These are phyloP conservation scores for Trichomonascaceae sp. DNA, from an alignment of 1,139 yeast species.

Conservation along the genomic window DNA sequence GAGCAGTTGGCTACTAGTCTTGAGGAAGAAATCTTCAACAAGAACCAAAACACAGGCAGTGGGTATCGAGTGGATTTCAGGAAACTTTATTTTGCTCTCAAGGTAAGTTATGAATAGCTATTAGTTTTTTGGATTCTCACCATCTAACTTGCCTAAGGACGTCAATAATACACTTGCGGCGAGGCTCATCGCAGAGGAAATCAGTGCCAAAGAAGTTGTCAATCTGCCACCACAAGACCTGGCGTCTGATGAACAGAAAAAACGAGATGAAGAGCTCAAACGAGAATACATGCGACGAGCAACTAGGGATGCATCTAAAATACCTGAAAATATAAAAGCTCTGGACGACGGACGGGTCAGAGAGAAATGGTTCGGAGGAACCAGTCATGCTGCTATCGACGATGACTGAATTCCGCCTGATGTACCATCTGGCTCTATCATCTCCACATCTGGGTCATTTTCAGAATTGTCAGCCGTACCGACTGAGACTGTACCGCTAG, in stretches of 20 bases:
- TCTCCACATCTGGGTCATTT: conserved; percentile 3
- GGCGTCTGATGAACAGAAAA: conserved; percentile 18
- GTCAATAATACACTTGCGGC: conserved; percentile 16
- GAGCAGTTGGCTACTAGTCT: conserved; percentile 16
- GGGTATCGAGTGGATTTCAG: conserved; percentile 19
- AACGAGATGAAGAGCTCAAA: conserved; percentile 18
- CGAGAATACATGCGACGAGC: conserved; percentile 22
- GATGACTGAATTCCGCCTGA: background rate
- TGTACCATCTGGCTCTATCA: background rate
- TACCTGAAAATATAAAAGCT: conserved; percentile 28
- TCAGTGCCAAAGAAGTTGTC: conserved; percentile 18
- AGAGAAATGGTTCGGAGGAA: conserved; percentile 45
- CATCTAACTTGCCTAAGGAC: conserved; percentile 13
- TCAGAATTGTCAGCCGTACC: conserved; percentile 2
- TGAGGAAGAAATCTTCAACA: conserved; percentile 16
- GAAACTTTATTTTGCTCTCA: conserved; percentile 17
- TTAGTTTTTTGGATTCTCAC: background rate
- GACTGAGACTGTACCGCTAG: background rate
- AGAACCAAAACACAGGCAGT: conserved; percentile 12
- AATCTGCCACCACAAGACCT: conserved; percentile 19
- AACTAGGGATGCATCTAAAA: conserved; percentile 16
- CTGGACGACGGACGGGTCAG: conserved; percentile 36
- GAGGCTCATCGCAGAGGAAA: conserved; percentile 13
- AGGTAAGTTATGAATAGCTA: conserved; percentile 7
- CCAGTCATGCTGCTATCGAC: conserved; percentile 44